These are phyloP conservation scores for Medicago ruthenica DNA, from an alignment of 306 rosid genomes.

Conservation along the genomic window DNA sequence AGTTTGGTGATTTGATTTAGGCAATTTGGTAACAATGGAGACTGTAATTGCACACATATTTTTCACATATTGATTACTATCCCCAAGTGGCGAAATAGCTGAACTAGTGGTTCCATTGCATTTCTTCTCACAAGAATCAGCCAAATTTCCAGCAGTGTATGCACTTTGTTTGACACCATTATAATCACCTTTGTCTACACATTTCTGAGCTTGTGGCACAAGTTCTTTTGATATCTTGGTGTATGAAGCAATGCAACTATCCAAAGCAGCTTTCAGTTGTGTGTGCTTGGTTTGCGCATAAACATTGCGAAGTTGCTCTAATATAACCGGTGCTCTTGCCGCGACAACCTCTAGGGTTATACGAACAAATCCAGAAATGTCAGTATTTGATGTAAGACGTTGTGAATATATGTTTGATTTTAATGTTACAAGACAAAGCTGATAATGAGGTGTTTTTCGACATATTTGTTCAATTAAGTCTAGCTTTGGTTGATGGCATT, in stretches of 20 bases:
- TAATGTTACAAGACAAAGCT: slow-evolving; percentile 13
- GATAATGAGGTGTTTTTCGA: slow-evolving; percentile 25
- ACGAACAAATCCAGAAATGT: slow-evolving; percentile 12
- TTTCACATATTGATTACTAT: neutral
- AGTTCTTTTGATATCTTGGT: neutral
- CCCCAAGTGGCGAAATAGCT: neutral
- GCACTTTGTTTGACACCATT: neutral
- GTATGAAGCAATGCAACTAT: slow-evolving; percentile 7
- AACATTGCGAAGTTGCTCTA: neutral
- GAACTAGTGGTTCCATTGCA: neutral
- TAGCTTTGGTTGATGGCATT: neutral
- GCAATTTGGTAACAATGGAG: neutral
- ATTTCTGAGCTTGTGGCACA: slow-evolving; percentile 10
- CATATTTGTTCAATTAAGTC: slow-evolving; percentile 10
- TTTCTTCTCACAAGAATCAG: slow-evolving; percentile 13
- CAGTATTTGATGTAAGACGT: neutral
- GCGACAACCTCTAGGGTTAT: slow-evolving; percentile 3
- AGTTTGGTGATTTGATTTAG: neutral
- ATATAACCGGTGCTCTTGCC: neutral
- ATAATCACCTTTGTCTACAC: neutral
- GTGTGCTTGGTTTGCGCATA: neutral
- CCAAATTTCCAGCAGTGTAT: neutral
- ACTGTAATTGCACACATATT: slow-evolving; percentile 34
- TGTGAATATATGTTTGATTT: neutral
- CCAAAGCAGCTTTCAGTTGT: neutral